These are phyloP conservation scores for Mycosphaerella arachidis DNA, from an alignment of 2,329 filamentous ascomycete genomes.

Conservation along the genomic window DNA sequence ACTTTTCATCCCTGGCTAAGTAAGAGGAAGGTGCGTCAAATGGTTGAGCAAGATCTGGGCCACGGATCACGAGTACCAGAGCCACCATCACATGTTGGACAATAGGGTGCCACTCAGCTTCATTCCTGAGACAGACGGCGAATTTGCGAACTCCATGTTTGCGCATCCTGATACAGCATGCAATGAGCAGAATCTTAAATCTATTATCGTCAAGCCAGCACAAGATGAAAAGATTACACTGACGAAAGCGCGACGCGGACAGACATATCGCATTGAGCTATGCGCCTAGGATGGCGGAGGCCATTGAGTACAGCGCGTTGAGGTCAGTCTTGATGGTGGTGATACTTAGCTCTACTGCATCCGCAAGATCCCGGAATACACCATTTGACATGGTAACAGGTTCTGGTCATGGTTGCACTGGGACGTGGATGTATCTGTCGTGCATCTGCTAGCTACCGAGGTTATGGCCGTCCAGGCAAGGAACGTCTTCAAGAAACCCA, in stretches of 20 bases:
- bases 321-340: constrained; percentile 47
- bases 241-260: constrained; percentile 34
- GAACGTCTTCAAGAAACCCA: constrained; percentile 51
- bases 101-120: constrained; percentile 48
- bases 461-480: constrained; percentile 46
- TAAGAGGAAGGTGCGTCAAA: constrained; percentile 41
- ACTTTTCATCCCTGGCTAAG: constrained; percentile 41
- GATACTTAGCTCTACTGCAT: constrained; percentile 48
- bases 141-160: constrained; percentile 46
- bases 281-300: constrained; percentile 51
- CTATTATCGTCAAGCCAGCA: constrained; percentile 43
- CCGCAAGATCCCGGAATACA: constrained; percentile 46
- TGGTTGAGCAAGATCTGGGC: constrained; percentile 42
- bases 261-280: constrained; percentile 44
- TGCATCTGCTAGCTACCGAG: constrained; percentile 41
- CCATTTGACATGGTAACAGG: constrained; percentile 50
- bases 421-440: constrained; percentile 47
- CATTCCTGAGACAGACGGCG: constrained; percentile 47
- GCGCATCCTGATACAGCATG: constrained; percentile 47
- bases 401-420: constrained; percentile 54
- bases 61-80: constrained; percentile 39
- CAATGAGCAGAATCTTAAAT: constrained; percentile 49
- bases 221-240: constrained; percentile 45
- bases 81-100: constrained; percentile 48
- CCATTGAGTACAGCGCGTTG: constrained; percentile 47